phyloP scores from a whole-genome alignment of 139 green algal genomes.

The Pleodorina starrii region DNA sequence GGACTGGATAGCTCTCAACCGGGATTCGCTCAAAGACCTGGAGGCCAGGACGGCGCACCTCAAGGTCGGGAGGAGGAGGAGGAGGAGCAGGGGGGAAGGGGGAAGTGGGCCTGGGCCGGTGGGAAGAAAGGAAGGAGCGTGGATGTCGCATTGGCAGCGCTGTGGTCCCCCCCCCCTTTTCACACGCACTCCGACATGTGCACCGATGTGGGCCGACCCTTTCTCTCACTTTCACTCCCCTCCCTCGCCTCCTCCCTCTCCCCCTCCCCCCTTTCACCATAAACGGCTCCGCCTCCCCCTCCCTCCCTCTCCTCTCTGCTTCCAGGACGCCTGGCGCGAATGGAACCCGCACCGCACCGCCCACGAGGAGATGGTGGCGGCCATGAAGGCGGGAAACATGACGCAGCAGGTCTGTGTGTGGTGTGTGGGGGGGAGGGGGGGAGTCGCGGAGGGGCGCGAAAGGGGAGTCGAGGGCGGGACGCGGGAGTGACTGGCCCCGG shows the following conservation, averaged over 20 bases:
- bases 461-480: too few relatives aligned
- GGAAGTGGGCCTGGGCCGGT: neutral
- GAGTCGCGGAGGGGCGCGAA: neutral
- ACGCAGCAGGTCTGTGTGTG: slow-evolving; percentile 40
- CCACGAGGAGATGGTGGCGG: slow-evolving; percentile 52
- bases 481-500: neutral
- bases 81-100: neutral
- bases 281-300: neutral
- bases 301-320: neutral
- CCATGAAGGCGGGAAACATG: slow-evolving; percentile 44
- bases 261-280: neutral
- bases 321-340: slow-evolving; percentile 57
- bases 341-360: slow-evolving; percentile 72
- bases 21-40: slow-evolving; percentile 16
- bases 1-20: slow-evolving; percentile 52
- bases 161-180: too few relatives aligned
- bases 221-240: neutral
- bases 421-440: neutral
- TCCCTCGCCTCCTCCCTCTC: neutral
- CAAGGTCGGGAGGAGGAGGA: neutral
- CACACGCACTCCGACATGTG: too few relatives aligned
- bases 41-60: slow-evolving; percentile 25
- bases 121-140: neutral
- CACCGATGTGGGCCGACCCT: too few relatives aligned
- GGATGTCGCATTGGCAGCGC: too few relatives aligned